Percentiles rank a stretch among this genome's conserved stretches.
Conservation (phyloP, 495 filamentous ascomycete species). For the Letharia columbiana region DNA sequence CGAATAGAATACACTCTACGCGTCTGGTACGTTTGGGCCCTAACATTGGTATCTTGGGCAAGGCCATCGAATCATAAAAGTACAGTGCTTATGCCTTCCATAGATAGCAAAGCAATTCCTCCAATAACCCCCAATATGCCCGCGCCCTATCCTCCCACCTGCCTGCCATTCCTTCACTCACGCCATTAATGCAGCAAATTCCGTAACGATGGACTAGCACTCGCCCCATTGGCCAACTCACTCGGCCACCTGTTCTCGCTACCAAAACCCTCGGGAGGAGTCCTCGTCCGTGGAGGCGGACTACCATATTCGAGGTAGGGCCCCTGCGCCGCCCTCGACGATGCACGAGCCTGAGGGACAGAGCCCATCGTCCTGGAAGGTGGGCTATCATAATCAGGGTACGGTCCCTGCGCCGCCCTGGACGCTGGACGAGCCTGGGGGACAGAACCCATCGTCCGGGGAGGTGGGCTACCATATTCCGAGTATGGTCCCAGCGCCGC, state of each 20-base stretch:
- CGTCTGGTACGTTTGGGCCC: conserved; percentile 1
- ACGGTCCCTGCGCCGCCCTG: conserved; percentile 7
- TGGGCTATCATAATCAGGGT: conserved; percentile 18
- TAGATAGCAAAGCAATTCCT: neutral
- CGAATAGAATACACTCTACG: conserved; percentile 2
- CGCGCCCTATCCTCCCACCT: neutral
- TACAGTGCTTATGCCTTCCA: neutral
- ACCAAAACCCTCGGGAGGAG: conserved; percentile 19
- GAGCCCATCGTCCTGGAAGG: neutral
- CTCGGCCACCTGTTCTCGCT: conserved; percentile 22
- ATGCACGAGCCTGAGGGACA: conserved; percentile 4
- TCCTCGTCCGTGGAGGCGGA: conserved; percentile 21
- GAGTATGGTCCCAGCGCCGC: conserved; percentile 9
- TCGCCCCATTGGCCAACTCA: conserved; percentile 49
- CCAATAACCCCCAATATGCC: neutral
- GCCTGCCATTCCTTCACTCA: neutral
- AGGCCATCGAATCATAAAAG: conserved; percentile 1
- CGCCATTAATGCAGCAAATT: conserved; percentile 56
- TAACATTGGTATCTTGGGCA: neutral
- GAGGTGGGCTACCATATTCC: conserved; percentile 18
- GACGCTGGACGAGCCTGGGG: conserved; percentile 9
- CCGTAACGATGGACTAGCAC: conserved; percentile 65
- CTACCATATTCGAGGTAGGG: conserved; percentile 19
- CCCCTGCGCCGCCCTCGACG: conserved; percentile 10
- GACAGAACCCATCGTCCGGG: neutral